Percentiles rank a stretch among this genome's conserved stretches.
Evolutionary conservation across 164 flowering plant species (phyloP).

Genomic region (Berberis vulgaris): DNA sequence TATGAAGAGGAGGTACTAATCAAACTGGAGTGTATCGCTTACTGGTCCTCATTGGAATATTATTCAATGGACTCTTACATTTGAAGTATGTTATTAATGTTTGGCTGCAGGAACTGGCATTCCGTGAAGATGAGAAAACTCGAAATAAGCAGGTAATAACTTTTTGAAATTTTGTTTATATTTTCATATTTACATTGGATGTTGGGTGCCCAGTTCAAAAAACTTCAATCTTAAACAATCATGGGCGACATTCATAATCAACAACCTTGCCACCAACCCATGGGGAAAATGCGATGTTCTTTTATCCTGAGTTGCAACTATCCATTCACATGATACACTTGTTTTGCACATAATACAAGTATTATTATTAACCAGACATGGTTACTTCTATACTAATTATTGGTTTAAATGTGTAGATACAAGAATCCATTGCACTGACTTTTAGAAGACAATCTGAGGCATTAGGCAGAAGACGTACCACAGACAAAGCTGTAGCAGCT

Average conservation of each 20-base stretch:
- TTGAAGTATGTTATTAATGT: slow-evolving; percentile 8
- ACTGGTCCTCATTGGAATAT: background rate
- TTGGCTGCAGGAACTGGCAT: slow-evolving; percentile 59
- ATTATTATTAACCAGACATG: background rate
- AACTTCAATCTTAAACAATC: background rate
- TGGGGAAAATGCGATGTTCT: background rate
- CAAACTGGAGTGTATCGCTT: background rate
- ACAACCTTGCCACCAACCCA: background rate
- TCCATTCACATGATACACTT: background rate
- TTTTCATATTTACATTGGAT: background rate
- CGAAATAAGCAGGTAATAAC: slow-evolving; percentile 66
- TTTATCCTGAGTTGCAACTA: too few relatives aligned
- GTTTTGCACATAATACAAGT: background rate
- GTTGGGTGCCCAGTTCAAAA: background rate
- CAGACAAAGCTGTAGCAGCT: slow-evolving; percentile 38
- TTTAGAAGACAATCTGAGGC: slow-evolving; percentile 74
- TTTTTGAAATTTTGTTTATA: background rate
- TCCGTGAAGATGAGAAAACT: slow-evolving; percentile 68
- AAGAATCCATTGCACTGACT: slow-evolving; percentile 82
- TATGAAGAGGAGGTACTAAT: slow-evolving; percentile 72
- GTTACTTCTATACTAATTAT: background rate
- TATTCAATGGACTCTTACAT: background rate
- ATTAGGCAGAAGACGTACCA: slow-evolving; percentile 42
- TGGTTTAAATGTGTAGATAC: slow-evolving; percentile 47
- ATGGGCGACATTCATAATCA: background rate